Evolutionary conservation across 1,284 basidiomycete genomes (phyloP).

Genomic region (Ceratorhiza oryzae-sativae): DNA sequence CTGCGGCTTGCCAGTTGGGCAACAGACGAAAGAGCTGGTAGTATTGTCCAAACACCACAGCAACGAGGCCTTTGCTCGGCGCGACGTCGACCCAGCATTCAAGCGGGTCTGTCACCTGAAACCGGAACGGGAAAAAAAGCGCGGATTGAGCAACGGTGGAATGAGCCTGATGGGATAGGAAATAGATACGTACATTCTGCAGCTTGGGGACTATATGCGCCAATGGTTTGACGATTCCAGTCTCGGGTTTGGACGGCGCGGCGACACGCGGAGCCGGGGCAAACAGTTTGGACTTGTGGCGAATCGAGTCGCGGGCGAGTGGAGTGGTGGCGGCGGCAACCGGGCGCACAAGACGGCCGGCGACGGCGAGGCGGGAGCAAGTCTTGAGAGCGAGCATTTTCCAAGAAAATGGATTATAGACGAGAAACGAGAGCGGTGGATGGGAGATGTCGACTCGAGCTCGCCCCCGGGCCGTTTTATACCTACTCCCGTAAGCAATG

Average conservation of each 20-base stretch:
- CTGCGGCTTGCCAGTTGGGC: conserved; percentile 10
- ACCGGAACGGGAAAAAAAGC: no score
- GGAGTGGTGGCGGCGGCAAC: not conserved
- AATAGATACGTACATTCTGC: not conserved
- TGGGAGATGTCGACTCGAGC: not conserved
- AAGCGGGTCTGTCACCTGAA: not conserved
- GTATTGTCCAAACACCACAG: conserved; percentile 1
- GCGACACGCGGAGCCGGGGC: not conserved
- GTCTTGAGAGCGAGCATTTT: not conserved
- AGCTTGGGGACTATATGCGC: not conserved
- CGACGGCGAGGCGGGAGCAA: not conserved
- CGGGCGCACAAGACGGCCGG: not conserved
- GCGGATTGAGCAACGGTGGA: no score
- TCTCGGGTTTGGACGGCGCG: not conserved
- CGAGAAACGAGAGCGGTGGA: not conserved
- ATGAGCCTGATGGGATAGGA: no score
- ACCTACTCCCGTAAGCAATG: no score
- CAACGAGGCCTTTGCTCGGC: not conserved
- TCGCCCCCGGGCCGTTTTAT: not conserved
- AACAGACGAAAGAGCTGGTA: conserved; percentile 18
- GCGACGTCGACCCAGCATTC: conserved; percentile 31
- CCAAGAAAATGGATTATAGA: not conserved
- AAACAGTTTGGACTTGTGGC: not conserved
- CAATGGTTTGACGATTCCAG: not conserved
- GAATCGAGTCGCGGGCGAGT: not conserved